Evolutionary conservation across 2,329 filamentous ascomycete species (phyloP), one percentile per base, ranked within the genome.

Genomic region (Phoma sp.): DNA sequence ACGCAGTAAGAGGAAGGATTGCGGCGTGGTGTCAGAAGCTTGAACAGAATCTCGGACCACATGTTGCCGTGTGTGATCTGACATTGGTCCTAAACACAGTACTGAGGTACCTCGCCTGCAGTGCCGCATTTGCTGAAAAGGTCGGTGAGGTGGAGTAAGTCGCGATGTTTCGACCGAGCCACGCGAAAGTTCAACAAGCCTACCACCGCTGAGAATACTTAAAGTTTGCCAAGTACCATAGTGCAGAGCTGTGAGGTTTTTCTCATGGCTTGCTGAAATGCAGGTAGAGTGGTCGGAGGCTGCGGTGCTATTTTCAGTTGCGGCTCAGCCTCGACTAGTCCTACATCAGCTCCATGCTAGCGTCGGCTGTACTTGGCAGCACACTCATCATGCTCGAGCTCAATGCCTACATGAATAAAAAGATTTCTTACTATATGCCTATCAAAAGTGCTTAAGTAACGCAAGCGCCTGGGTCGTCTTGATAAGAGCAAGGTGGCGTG

Each of bases 1-100:
- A 34, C 23, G 33, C 29, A 33, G 32, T 38, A 26, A 40, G 30
- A 42, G 28, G 36, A 52, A 45, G 38, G 33, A 48, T 53, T 34
- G 38, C 33, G 51, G 51, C 51, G 37, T 33, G 15, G 38, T 18
- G 39, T 48, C 51, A 49, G 21, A 45, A 48, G 39, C 39, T 34
- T 54, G 29, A 43, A 29, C 10, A 11, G 6, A 20, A 21, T n/a
- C 14, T 34, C 39, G 29, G 28, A 28, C 33, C 33, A 47, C 26
- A 5, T 39, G 9, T 12, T 40, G 26, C 26, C 15, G 30, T 47
- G 18, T 34, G 43, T 17, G 33, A 33, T 33, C 43, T 30, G 33
- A 28, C 20, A 33, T 38, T 39, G 23, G n/a, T 5, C 10, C 36
- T 7, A 26, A 28, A 37, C 1, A 20, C 3, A 10, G 17, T 18